These are phyloP conservation scores for Waitea zeae DNA, from an alignment of 1,284 basidiomycete genomes.

Conservation along the genomic window DNA sequence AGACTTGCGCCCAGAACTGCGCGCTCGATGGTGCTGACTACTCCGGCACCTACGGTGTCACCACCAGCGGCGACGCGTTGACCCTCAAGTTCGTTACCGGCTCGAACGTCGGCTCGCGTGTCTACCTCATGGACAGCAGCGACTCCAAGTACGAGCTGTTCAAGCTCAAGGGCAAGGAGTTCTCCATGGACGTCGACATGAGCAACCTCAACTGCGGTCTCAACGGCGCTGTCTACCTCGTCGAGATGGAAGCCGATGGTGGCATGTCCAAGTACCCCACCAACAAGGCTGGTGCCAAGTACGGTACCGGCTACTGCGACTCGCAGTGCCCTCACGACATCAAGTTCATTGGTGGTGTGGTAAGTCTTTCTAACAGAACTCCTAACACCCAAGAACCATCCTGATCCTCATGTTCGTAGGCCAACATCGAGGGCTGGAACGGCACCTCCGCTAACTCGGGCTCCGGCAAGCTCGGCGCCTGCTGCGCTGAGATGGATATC, in stretches of 20 bases:
- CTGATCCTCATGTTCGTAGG: constrained; percentile 6
- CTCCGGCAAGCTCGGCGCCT: constrained; percentile 9
- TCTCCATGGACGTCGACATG: constrained; percentile 40
- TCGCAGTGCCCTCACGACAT: constrained; percentile 17
- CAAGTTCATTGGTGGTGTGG: constrained; percentile 14
- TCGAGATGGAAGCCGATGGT: constrained; percentile 22
- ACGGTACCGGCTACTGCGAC: constrained; percentile 17
- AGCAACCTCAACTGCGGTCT: constrained; percentile 35
- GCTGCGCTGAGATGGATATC: constrained; percentile 12
- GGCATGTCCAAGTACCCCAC: constrained; percentile 16
- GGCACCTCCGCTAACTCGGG: constrained; percentile 10
- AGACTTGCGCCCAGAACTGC: constrained; percentile 21
- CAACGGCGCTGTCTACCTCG: constrained; percentile 29
- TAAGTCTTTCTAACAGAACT: neutral
- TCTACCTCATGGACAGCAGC: constrained; percentile 27
- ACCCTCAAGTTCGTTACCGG: constrained; percentile 31
- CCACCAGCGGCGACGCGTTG: constrained; percentile 17
- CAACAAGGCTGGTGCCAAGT: constrained; percentile 29
- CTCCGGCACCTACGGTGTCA: constrained; percentile 19
- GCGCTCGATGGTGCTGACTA: constrained; percentile 21
- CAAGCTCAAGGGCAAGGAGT: constrained; percentile 35
- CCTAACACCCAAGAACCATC: neutral
- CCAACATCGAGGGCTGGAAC: constrained; percentile 10
- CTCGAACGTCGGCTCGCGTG: constrained; percentile 35
- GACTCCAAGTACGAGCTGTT: constrained; percentile 30